Base-by-base conservation (phyloP, 1,284 basidiomycete species). In the Melanopsichium pennsylvanicum region DNA sequence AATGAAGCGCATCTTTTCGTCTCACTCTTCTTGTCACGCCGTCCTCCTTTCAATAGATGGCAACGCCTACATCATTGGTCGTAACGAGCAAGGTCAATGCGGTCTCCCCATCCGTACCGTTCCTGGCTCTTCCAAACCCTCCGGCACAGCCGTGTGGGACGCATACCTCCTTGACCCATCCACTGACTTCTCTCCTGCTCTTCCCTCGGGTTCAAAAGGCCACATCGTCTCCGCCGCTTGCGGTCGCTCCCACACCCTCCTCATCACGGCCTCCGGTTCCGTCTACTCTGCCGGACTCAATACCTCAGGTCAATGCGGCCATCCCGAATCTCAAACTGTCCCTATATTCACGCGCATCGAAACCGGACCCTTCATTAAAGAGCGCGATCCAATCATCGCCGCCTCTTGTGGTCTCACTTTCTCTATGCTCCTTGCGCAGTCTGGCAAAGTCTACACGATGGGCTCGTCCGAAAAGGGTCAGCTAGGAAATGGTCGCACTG, bases 391-490 rank as follows among this genome's bases (percentile, higher is more conserved):
- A 40, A 86, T 89, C 49, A 81, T 89, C 34, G 86, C 89, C 76
- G 92, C 88, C 8, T 86, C 88, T 9, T 91, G 90, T 1, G 94
- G 94, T 0, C 83, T 90, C 56, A 89, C 87, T 1, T 96, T 94
- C 82, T 90, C 91, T 1, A 81, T 93, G 15, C 86, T 94, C 48
- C 85, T 95, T 51, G 90, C 91, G 4, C 86, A 87, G 50, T 85
- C 85, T 21, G 94, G 93, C 18, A 89, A 88, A 85, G 50, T 96
- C 2, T 97, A 90, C 77, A 86, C 92, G 0, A 88, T 92, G 67
- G 94, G 94, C 29, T 93, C 90, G 49, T 90, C 88, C n/a, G 92
- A 96, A 82, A 88, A 91, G 69, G 94, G 94, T 2, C 92, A 96
- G 72, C 85, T 97, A 0, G 94, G 93, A 1, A 94, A 93, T 74